A percentile compares a stretch with the other conserved stretches of the same genome.
Conservation (phyloP, 2,329 filamentous ascomycete genomes). For the Elsinoe necatrix region DNA sequence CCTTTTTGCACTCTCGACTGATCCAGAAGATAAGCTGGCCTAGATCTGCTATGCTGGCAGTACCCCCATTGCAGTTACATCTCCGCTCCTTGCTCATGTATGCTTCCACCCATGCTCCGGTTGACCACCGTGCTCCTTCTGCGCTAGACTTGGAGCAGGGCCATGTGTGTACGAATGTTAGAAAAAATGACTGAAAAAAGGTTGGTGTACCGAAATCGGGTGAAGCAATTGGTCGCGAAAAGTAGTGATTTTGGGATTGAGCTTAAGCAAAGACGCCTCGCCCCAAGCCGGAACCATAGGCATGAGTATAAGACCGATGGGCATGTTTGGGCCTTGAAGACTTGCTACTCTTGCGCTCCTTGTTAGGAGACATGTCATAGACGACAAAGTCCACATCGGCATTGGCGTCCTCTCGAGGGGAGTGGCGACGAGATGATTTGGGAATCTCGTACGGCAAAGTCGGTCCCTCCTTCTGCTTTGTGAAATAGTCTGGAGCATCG, state of each 20-base stretch:
- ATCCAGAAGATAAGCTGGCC: not conserved
- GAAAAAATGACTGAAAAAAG: not conserved
- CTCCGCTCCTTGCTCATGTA: not conserved
- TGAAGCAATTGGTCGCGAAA: not conserved
- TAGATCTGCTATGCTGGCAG: not conserved
- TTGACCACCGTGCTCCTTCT: slow-evolving; percentile 7
- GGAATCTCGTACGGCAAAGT: not conserved
- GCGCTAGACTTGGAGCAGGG: slow-evolving; percentile 10
- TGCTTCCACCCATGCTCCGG: not conserved
- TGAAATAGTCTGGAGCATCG: slow-evolving; percentile 1
- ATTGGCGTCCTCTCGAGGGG: not conserved
- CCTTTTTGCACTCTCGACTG: not conserved
- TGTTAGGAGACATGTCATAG: slow-evolving; percentile 1
- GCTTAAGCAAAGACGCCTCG: not conserved
- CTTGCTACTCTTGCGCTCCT: slow-evolving; percentile 4
- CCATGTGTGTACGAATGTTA: not conserved
- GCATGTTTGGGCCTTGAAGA: not conserved
- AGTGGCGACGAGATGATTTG: not conserved
- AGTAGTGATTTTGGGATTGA: no score
- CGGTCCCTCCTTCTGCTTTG: not conserved
- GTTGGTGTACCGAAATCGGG: not conserved
- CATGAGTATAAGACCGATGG: not conserved
- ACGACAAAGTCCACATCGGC: not conserved
- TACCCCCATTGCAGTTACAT: no score
- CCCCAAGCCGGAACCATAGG: slow-evolving; percentile 4